Conservation (phyloP, 169 alveolate species). For the Plasmodium gonderi region DNA sequence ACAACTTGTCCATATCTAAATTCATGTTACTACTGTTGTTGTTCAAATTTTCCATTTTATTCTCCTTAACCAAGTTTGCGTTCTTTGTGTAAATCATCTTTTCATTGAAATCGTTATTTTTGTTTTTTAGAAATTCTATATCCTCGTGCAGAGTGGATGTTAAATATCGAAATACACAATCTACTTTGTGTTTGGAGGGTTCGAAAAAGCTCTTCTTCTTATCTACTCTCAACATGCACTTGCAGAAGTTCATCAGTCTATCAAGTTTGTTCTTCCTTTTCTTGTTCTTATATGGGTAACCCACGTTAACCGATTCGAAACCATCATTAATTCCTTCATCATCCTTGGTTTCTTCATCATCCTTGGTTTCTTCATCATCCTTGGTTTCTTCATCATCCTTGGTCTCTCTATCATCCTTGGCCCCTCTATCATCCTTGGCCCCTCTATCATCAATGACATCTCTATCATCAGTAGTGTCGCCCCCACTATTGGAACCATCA, state of each 20-base stretch:
- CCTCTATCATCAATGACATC: not conserved
- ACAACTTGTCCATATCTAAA: not conserved
- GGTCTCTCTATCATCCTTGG: not conserved
- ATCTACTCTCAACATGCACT: constrained; percentile 5
- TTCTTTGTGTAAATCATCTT: constrained; percentile 23
- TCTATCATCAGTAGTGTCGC: not conserved
- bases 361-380: too few relatives aligned
- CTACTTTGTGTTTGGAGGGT: constrained; percentile 15
- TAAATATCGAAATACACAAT: constrained; percentile 54
- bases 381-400: not conserved
- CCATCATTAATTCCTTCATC: too few relatives aligned
- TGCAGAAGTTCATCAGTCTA: constrained; percentile 24
- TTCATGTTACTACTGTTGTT: not conserved
- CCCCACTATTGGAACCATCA: not conserved
- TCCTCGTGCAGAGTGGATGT: constrained; percentile 52
- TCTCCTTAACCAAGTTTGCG: not conserved
- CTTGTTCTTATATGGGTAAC: too few relatives aligned
- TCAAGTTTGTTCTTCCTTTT: not conserved
- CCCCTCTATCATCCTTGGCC: not conserved
- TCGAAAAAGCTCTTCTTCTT: constrained; percentile 34
- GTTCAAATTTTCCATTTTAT: not conserved
- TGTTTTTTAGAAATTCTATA: constrained; percentile 12
- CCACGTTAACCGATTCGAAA: too few relatives aligned
- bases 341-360: too few relatives aligned
- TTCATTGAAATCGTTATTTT: constrained; percentile 21